These are phyloP conservation scores for Exobasidium rhododendri DNA, from an alignment of 1,284 basidiomycete genomes.

Conservation along the genomic window DNA sequence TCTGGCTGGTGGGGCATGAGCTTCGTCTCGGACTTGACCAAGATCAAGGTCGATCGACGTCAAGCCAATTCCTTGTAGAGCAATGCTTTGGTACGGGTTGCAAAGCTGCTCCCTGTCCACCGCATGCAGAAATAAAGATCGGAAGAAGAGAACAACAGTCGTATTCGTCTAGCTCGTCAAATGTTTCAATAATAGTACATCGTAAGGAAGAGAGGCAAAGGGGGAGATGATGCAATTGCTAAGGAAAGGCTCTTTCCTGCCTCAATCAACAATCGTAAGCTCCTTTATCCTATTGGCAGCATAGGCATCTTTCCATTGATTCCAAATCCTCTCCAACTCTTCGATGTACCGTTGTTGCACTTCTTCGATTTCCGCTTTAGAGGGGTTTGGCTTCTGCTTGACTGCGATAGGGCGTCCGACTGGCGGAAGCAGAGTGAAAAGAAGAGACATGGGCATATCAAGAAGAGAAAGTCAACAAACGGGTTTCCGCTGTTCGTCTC, in stretches of 20 bases:
- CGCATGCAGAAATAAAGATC: not conserved
- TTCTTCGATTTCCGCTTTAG: slow-evolving; percentile 72
- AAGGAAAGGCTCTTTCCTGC: not conserved
- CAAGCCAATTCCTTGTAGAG: not conserved
- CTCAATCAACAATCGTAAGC: slow-evolving; percentile 44
- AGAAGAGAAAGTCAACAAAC: not conserved
- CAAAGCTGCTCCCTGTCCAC: too few species aligned
- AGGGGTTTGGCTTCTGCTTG: slow-evolving; percentile 72
- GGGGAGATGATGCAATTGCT: not conserved
- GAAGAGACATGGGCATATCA: too few species aligned
- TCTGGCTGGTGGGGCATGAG: slow-evolving; percentile 46
- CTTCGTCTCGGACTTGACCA: slow-evolving; percentile 14
- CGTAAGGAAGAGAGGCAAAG: not conserved
- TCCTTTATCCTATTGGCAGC: slow-evolving; percentile 48
- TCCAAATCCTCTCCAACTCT: slow-evolving; percentile 60
- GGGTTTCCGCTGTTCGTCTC: not conserved
- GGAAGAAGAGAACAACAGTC: not conserved
- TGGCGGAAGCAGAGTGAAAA: slow-evolving; percentile 16
- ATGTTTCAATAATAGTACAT: too few species aligned
- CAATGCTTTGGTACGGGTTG: too few species aligned
- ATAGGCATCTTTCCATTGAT: slow-evolving; percentile 52
- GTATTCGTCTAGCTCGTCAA: not conserved
- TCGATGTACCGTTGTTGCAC: slow-evolving; percentile 85
- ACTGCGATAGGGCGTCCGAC: slow-evolving; percentile 83
- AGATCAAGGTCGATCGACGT: slow-evolving; percentile 4